phyloP scores from a whole-genome alignment of 495 filamentous ascomycete genomes.

The Penicillium paradoxum region DNA sequence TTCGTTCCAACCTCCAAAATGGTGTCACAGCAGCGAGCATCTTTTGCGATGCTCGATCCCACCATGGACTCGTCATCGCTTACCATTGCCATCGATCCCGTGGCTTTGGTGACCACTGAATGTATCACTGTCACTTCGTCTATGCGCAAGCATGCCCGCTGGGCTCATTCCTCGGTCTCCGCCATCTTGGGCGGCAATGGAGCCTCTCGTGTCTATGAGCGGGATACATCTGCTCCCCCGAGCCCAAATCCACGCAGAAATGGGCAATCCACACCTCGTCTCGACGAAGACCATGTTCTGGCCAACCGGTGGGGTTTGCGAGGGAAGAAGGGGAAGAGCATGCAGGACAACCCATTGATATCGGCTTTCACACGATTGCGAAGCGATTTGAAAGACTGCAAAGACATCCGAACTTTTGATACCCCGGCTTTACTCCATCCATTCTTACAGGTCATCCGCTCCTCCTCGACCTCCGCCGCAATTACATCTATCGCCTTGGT shows the following conservation, averaged over 20 bases:
- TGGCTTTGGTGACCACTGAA: slow-evolving; percentile 95
- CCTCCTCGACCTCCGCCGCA: slow-evolving; percentile 90
- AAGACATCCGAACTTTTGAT: slow-evolving; percentile 88
- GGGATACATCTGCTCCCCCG: slow-evolving; percentile 35
- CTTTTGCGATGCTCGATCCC: slow-evolving; percentile 26
- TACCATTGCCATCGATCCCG: slow-evolving; percentile 85
- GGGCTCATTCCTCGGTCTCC: slow-evolving; percentile 93
- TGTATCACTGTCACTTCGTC: slow-evolving; percentile 97
- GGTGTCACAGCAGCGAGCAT: slow-evolving; percentile 22
- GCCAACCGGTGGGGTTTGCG: slow-evolving; percentile 79
- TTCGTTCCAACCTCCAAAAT: slow-evolving; percentile 17
- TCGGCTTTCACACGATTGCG: slow-evolving; percentile 87
- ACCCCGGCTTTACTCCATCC: slow-evolving; percentile 86
- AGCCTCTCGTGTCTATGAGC: slow-evolving; percentile 45
- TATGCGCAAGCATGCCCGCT: slow-evolving; percentile 96
- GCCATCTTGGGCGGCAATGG: slow-evolving; percentile 84
- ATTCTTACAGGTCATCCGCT: slow-evolving; percentile 95
- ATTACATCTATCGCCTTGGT: slow-evolving; percentile 93
- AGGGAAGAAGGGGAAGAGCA: slow-evolving; percentile 95
- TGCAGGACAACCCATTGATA: slow-evolving; percentile 97
- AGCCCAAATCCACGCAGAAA: slow-evolving; percentile 37
- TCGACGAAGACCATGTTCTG: slow-evolving; percentile 49
- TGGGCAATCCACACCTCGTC: slow-evolving; percentile 14
- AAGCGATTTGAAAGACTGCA: slow-evolving; percentile 84
- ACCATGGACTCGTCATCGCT: slow-evolving; percentile 33